Evolutionary conservation across 129 eudicot genomes (phyloP), one percentile per base, ranked within the genome.

Genomic region (Deinandra increscens): DNA sequence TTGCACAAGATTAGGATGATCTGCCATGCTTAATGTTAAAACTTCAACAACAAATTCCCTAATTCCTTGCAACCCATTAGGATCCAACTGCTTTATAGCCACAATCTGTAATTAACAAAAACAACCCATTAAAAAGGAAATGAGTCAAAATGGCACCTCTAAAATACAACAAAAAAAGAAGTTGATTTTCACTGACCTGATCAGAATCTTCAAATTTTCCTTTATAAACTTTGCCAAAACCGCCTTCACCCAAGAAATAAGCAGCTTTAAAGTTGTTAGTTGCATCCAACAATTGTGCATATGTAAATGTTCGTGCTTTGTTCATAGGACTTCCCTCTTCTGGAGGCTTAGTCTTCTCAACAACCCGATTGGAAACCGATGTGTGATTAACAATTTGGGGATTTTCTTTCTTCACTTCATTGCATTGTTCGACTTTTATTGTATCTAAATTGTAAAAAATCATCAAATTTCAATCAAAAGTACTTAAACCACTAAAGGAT

Each of bases 71-170:
- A 74, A 54, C 63, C 97, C 97, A 69, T 80, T 61, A 41, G 78
- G 95, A 70, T 91, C 96, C 64, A 91, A 81, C 71, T 88, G 90
- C 85, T 91, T 91, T 78, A 91, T 84, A 59, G 97, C 97, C n/a
- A 88, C 96, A 82, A 80, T 61, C 97, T 91, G 79, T 77, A 36
- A 54, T 14, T 1, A 19, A 15, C 44, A 38, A 33, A 44, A 14
- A 81, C 39, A 54, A 54, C 65, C 54, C 45, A 34, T 19, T 51
- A 17, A 66, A 44, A 66, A 31, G 39, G 36, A 69, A 22, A 51
- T 0, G 42, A 5, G 71, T 66, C 13, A 7, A 66, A 65, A 44
- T n/a, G 9, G 34, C 13, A 39, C 51, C 50, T 37, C 55, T 20
- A 36, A 64, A 64, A 41, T 29, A 74, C 58, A 54, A 42, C 50